Evolutionary conservation across 352 stramenopile species (phyloP).

Genomic region (Phytophthora cajani): DNA sequence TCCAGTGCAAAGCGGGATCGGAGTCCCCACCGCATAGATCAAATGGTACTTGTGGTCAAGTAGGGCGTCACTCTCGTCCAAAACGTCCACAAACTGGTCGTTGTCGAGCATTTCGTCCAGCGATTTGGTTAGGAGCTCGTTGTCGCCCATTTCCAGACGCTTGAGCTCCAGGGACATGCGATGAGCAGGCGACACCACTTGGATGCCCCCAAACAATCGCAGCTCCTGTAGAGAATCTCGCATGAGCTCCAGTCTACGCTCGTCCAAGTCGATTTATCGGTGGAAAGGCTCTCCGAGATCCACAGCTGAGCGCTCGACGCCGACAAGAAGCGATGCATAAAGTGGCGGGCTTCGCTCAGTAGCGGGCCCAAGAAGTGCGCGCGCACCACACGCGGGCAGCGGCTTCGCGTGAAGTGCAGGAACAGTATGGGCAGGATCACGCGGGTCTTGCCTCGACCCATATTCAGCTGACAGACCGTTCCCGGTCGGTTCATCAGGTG

Average conservation of each 20-base stretch:
- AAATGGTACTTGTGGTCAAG: constrained; percentile 90
- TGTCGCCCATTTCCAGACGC: constrained; percentile 30
- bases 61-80: constrained; percentile 90
- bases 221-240: constrained; percentile 42
- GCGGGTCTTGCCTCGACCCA: constrained; percentile 85
- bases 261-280: constrained; percentile 52
- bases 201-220: constrained; percentile 45
- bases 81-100: constrained; percentile 74
- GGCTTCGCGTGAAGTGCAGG: constrained; percentile 58
- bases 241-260: constrained; percentile 35
- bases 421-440: constrained; percentile 91
- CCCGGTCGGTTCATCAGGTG: constrained; percentile 76
- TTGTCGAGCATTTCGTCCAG: constrained; percentile 53
- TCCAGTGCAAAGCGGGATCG: constrained; percentile 53
- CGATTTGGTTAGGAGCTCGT: constrained; percentile 2
- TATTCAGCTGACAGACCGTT: constrained; percentile 87
- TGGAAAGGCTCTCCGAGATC: constrained; percentile 74
- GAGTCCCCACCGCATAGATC: constrained; percentile 80
- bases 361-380: constrained; percentile 69
- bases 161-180: constrained; percentile 91
- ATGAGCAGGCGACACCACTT: constrained; percentile 87
- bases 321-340: constrained; percentile 68
- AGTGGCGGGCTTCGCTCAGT: constrained; percentile 68
- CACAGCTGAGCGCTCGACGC: constrained; percentile 47
- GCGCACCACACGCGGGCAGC: constrained; percentile 44